A percentile compares a stretch with the other conserved stretches of the same genome.
Evolutionary conservation across 2,329 filamentous ascomycete genomes (phyloP).

Genomic region (Ceratocystiopsis brevicomis): DNA sequence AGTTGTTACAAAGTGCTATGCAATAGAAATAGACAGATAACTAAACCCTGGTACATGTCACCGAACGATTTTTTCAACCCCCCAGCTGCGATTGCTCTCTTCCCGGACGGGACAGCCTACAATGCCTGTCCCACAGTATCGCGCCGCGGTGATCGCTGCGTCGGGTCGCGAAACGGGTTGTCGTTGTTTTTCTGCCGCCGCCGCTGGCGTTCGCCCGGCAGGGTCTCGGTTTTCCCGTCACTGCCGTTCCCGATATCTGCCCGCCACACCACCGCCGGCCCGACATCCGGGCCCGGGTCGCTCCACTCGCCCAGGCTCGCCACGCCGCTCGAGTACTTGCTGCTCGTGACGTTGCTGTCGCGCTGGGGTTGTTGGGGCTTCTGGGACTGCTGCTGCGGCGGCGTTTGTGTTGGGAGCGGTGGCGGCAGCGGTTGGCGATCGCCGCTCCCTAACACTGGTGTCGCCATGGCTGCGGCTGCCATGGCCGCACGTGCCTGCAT

Average conservation of each 20-base stretch:
- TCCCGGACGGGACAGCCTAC: background rate
- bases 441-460: background rate
- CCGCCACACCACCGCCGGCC: conserved; percentile 18
- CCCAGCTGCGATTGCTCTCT: background rate
- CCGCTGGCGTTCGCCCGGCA: conserved; percentile 8
- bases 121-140: conserved; percentile 8
- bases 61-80: no score
- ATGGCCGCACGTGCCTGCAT: conserved; percentile 9
- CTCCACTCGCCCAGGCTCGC: conserved; percentile 27
- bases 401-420: conserved; percentile 1
- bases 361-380: conserved; percentile 13
- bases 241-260: conserved; percentile 8
- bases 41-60: background rate
- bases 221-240: conserved; percentile 6
- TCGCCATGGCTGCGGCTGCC: no score
- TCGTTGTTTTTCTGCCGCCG: conserved; percentile 3
- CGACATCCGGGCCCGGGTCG: conserved; percentile 36
- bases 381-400: conserved; percentile 6
- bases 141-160: no score
- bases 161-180: background rate
- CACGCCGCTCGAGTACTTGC: conserved; percentile 32
- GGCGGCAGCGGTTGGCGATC: no score
- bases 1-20: background rate
- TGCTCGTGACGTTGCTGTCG: conserved; percentile 22
- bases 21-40: background rate